These are phyloP conservation scores for Phialophora expanda DNA, from an alignment of 2,329 filamentous ascomycete species.

Conservation along the genomic window DNA sequence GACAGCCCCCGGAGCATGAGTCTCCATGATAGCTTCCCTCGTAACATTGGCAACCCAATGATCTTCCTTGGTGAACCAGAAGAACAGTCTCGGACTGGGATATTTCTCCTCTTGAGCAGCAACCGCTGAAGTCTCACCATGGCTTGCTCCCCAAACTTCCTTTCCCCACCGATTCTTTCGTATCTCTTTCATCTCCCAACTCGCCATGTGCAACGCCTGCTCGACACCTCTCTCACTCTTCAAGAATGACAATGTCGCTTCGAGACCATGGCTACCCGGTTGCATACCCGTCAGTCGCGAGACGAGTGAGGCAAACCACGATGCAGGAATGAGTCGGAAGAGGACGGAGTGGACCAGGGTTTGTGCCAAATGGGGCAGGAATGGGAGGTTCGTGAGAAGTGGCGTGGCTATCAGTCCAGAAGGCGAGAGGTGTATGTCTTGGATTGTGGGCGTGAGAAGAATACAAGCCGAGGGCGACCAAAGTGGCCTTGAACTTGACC, in stretches of 20 bases:
- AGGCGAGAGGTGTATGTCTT: slow-evolving; percentile 69
- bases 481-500: background rate
- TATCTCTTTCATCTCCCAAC: slow-evolving; percentile 63
- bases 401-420: slow-evolving; percentile 68
- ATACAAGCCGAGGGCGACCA: slow-evolving; percentile 57
- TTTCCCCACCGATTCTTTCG: slow-evolving; percentile 62
- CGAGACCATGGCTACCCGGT: slow-evolving; percentile 48
- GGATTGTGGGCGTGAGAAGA: slow-evolving; percentile 74
- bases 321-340: slow-evolving; percentile 49
- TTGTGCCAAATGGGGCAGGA: slow-evolving; percentile 49
- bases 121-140: slow-evolving; percentile 31
- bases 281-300: slow-evolving; percentile 50
- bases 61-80: slow-evolving; percentile 65
- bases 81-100: slow-evolving; percentile 53
- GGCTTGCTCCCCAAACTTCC: slow-evolving; percentile 62
- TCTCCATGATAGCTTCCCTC: slow-evolving; percentile 59
- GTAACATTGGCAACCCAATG: slow-evolving; percentile 67
- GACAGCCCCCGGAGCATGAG: slow-evolving; percentile 43
- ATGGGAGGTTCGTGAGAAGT: slow-evolving; percentile 58
- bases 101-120: background rate
- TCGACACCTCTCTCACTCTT: slow-evolving; percentile 56
- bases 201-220: slow-evolving; percentile 64
- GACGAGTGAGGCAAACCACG: slow-evolving; percentile 51
- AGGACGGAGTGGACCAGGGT: slow-evolving; percentile 51
- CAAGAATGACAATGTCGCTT: slow-evolving; percentile 58